phyloP scores from a whole-genome alignment of 805 yeast species.

The Hanseniaspora osmophila region DNA sequence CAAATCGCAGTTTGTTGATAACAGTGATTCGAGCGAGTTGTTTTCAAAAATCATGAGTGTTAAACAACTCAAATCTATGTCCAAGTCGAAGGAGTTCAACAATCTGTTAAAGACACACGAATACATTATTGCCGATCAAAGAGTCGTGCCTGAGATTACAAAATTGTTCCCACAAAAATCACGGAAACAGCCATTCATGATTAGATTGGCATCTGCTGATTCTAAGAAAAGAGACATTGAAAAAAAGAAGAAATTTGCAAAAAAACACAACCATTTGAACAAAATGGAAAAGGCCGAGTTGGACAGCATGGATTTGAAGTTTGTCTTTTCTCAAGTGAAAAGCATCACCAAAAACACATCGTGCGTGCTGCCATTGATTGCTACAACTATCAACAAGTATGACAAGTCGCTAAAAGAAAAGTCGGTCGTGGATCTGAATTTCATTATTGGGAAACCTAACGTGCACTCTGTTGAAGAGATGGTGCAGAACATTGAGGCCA shows the following conservation, averaged over 20 bases:
- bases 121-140: conserved; percentile 2
- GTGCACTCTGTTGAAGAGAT: conserved; percentile 16
- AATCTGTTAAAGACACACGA: neutral
- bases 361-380: conserved; percentile 31
- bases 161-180: neutral
- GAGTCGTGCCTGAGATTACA: neutral
- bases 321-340: conserved; percentile 48
- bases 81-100: conserved; percentile 21
- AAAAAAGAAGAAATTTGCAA: conserved; percentile 1
- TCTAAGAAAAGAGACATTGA: neutral
- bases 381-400: conserved; percentile 5
- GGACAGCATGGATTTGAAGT: conserved; percentile 42
- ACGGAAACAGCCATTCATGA: conserved; percentile 5
- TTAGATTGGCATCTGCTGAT: conserved; percentile 2
- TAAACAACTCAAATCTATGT: conserved; percentile 31
- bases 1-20: neutral
- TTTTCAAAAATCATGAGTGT: conserved; percentile 50
- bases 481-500: conserved; percentile 16
- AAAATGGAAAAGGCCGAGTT: conserved; percentile 22
- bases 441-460: conserved; percentile 38
- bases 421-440: conserved; percentile 44
- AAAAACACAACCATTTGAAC: conserved; percentile 4
- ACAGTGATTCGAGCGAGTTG: conserved; percentile 22
- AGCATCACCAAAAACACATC: conserved; percentile 50
- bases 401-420: conserved; percentile 14